Evolutionary conservation across 768 basidiomycete genomes (phyloP), one percentile per base, ranked within the genome.

Genomic region (Rhizopogon vesiculosus): DNA sequence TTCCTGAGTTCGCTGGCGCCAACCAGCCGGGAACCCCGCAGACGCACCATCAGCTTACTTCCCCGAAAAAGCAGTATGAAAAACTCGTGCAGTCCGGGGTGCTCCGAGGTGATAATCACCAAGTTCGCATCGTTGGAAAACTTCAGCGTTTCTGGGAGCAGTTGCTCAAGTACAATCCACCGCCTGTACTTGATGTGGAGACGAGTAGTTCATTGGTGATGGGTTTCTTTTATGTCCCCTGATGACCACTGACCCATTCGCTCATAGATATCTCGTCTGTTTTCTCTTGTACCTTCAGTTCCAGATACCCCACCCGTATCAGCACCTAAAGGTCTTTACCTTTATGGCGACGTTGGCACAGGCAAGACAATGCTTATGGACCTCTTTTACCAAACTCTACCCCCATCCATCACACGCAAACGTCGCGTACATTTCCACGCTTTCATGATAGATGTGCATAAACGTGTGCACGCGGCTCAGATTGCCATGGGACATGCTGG

Each of bases 351-450:
- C 62, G 97, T 99, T 57, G 96, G 96, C 2, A 97, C 96, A 8
- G 96, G 97, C 13, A 98, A 98, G 77, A 90, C 89, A 0, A 98
- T 98, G 95, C 85, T 99, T 59, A 99, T 99, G 97, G 97, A 99
- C 70, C 78, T 99, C 22, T 97, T 97, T 72, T 94, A 89, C 75
- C 82, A 86, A 59, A 85, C 93, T 1, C 83, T 97, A 1, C 88
- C 90, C 1, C 63, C 78, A 0, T 74, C 78, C 43, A 74, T 90
- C 53, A 81, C 72, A 44, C 81, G 83, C 56, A 92, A 91, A 72
- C 86, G 91, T 53, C 81, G 97, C 31, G 93, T 98, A 15, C 97
- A 99, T 70, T 99, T 99, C 69, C 95, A 98, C 66, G 92, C 93
- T 1, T 98, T 99, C 78, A 98, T 99, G 97, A 86, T 98, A 59